Evolutionary conservation across 1,284 basidiomycete species (phyloP).

Genomic region (Ganoderma resinaceum): DNA sequence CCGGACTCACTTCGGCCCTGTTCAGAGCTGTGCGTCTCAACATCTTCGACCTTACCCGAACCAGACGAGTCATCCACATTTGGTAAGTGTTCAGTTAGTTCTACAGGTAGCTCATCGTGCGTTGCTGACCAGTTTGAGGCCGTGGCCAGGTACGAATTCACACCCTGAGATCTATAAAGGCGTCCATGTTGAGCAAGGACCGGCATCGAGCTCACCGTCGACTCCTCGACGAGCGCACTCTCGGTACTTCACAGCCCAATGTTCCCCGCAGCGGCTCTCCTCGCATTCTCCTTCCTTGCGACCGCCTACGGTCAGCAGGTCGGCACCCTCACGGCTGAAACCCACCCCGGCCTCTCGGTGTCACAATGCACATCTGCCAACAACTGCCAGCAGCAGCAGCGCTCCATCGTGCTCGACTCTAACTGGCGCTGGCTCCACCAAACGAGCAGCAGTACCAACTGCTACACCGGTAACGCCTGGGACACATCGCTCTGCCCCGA

Average conservation of each 20-base stretch:
- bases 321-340: constrained; percentile 44
- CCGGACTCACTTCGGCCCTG: constrained; percentile 23
- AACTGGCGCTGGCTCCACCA: constrained; percentile 50
- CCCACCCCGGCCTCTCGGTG: constrained; percentile 42
- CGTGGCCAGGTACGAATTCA: background rate
- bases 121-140: background rate
- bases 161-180: constrained; percentile 21
- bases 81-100: constrained; percentile 13
- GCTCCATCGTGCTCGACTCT: constrained; percentile 43
- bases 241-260: constrained; percentile 28
- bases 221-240: constrained; percentile 21
- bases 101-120: constrained; percentile 9
- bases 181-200: constrained; percentile 5
- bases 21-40: constrained; percentile 12
- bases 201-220: constrained; percentile 28
- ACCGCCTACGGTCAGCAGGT: constrained; percentile 41
- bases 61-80: background rate
- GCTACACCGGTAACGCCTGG: constrained; percentile 46
- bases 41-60: constrained; percentile 19
- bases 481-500: constrained; percentile 46
- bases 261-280: constrained; percentile 38
- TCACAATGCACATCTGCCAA: constrained; percentile 36
- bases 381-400: constrained; percentile 32
- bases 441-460: constrained; percentile 50
- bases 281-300: constrained; percentile 37